These are phyloP conservation scores for Macrophomina tecta DNA, from an alignment of 2,329 filamentous ascomycete genomes.

Conservation along the genomic window DNA sequence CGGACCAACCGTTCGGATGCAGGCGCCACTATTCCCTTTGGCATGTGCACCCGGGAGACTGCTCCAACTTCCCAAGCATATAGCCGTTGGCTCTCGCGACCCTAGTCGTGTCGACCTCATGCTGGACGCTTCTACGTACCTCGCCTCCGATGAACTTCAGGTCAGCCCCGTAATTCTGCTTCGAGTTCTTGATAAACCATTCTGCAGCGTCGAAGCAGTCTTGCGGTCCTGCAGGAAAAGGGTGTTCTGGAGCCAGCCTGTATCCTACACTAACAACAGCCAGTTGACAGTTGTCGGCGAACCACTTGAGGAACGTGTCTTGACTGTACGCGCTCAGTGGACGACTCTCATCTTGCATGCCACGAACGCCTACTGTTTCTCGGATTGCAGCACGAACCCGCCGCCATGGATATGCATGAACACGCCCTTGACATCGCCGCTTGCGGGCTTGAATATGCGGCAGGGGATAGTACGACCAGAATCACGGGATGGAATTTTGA, in stretches of 20 bases:
- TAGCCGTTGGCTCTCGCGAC: constrained; percentile 36
- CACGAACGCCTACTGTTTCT: constrained; percentile 43
- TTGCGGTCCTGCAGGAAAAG: constrained; percentile 60
- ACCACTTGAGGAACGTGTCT: constrained; percentile 55
- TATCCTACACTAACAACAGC: constrained; percentile 64
- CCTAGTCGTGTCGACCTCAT: constrained; percentile 50
- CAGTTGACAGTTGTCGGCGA: constrained; percentile 57
- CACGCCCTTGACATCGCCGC: constrained; percentile 52
- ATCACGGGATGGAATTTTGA: constrained; percentile 60
- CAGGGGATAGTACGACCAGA: constrained; percentile 57
- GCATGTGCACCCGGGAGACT: no score
- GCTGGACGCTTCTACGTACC: constrained; percentile 45
- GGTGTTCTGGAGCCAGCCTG: constrained; percentile 64
- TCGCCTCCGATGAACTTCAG: constrained; percentile 42
- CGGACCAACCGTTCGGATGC: no score
- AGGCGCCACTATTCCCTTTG: no score
- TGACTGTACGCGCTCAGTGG: constrained; percentile 41
- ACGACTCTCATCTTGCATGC: neutral
- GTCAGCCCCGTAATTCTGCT: constrained; percentile 48
- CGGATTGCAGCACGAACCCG: constrained; percentile 53
- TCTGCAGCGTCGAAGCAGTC: constrained; percentile 65
- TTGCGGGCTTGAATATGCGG: constrained; percentile 58
- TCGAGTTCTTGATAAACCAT: constrained; percentile 58
- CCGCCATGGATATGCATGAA: constrained; percentile 64
- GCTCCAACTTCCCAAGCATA: no score